Percentiles rank a stretch among this genome's conserved stretches.
phyloP scores from a whole-genome alignment of 495 filamentous ascomycete genomes.

The Xylaria grammica region DNA sequence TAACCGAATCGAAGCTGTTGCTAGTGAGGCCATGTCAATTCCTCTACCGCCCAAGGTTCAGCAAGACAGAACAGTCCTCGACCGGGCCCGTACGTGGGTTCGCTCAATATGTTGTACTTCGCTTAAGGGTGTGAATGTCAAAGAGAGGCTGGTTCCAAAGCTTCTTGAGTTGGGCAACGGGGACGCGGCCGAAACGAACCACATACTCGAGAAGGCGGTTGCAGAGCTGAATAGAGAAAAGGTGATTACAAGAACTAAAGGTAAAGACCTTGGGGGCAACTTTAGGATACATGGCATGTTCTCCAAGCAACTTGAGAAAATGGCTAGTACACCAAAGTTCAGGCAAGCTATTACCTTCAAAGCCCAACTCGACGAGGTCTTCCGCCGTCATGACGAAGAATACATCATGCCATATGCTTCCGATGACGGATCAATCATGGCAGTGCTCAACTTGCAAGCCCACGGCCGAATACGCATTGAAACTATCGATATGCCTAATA shows the following conservation, averaged over 20 bases:
- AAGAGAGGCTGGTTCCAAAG: slow-evolving; percentile 42
- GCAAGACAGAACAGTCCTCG: slow-evolving; percentile 21
- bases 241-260: slow-evolving; percentile 63
- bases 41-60: slow-evolving; percentile 20
- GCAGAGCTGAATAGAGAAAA: slow-evolving; percentile 63
- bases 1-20: slow-evolving; percentile 49
- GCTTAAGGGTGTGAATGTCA: slow-evolving; percentile 39
- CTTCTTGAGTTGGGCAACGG: slow-evolving; percentile 41
- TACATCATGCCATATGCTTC: slow-evolving; percentile 50
- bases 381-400: slow-evolving; percentile 46
- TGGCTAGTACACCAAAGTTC: slow-evolving; percentile 51
- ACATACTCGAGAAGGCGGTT: slow-evolving; percentile 60
- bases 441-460: slow-evolving; percentile 70
- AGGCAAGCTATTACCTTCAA: slow-evolving; percentile 64
- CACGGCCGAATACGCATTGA: slow-evolving; percentile 60
- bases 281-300: slow-evolving; percentile 66
- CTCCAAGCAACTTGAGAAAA: slow-evolving; percentile 52
- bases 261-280: slow-evolving; percentile 55
- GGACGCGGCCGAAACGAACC: slow-evolving; percentile 40
- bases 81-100: slow-evolving; percentile 41
- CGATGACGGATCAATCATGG: slow-evolving; percentile 72
- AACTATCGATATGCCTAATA: slow-evolving; percentile 62
- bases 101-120: slow-evolving; percentile 41
- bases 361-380: slow-evolving; percentile 58
- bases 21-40: slow-evolving; percentile 33